Evolutionary conservation across 768 basidiomycete species (phyloP).

Genomic region (Cystoderma amianthinum): DNA sequence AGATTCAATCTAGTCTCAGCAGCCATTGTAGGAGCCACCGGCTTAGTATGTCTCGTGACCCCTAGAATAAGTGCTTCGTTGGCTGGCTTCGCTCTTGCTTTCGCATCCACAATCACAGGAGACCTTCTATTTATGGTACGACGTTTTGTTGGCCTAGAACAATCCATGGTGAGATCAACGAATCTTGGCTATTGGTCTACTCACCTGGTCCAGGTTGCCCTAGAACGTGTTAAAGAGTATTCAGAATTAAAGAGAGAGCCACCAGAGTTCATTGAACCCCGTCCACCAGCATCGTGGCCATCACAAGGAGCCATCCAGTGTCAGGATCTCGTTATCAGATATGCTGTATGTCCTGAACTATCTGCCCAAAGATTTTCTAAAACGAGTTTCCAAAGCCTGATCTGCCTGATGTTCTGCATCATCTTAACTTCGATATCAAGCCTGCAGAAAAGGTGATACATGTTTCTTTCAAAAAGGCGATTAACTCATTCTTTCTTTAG

Average conservation of each 20-base stretch:
- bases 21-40: slow-evolving; percentile 67
- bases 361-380: not conserved
- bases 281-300: slow-evolving; percentile 82
- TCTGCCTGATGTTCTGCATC: slow-evolving; percentile 68
- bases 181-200: no score
- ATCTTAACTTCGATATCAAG: slow-evolving; percentile 57
- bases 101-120: slow-evolving; percentile 67
- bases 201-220: slow-evolving; percentile 47
- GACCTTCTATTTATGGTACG: slow-evolving; percentile 71
- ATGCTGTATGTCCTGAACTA: slow-evolving; percentile 49
- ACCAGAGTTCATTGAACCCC: slow-evolving; percentile 79
- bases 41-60: slow-evolving; percentile 55
- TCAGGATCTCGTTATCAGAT: slow-evolving; percentile 70
- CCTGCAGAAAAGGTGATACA: slow-evolving; percentile 60
- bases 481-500: no score
- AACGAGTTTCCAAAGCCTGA: slow-evolving; percentile 44
- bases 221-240: slow-evolving; percentile 90
- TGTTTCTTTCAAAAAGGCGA: no score
- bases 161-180: slow-evolving; percentile 81
- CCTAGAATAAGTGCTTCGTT: slow-evolving; percentile 72
- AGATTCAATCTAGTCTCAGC: slow-evolving; percentile 82
- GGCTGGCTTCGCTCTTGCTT: slow-evolving; percentile 84
- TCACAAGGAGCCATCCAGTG: slow-evolving; percentile 60
- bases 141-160: slow-evolving; percentile 82
- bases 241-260: slow-evolving; percentile 73